Conservation (phyloP, 2,329 filamentous ascomycete species). For the Apiospora phragmitis region DNA sequence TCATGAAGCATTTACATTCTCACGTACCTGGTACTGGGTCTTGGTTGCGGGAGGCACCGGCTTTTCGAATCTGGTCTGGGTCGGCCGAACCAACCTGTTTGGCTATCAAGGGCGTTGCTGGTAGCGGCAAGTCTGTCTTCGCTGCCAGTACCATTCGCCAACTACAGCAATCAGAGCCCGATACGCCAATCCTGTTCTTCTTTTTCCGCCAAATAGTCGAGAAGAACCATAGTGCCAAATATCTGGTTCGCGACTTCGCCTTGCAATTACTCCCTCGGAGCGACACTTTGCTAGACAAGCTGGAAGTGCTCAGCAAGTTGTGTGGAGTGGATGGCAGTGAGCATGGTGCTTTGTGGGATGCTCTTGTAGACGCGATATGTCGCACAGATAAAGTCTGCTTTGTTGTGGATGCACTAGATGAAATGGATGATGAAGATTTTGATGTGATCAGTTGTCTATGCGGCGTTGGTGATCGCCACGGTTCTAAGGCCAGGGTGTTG, state of each 20-base stretch:
- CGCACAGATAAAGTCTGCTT: slow-evolving; percentile 33
- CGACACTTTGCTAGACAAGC: slow-evolving; percentile 27
- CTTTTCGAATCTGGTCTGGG: not conserved
- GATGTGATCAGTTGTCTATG: slow-evolving; percentile 35
- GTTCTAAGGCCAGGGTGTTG: slow-evolving; percentile 39
- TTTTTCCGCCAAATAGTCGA: slow-evolving; percentile 42
- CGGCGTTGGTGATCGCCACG: slow-evolving; percentile 31
- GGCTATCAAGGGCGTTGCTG: not conserved
- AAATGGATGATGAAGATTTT: slow-evolving; percentile 43
- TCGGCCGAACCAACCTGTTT: not conserved
- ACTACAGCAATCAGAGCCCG: slow-evolving; percentile 18
- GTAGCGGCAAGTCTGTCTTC: slow-evolving; percentile 37
- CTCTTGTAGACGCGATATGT: slow-evolving; percentile 27
- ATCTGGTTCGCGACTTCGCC: slow-evolving; percentile 36
- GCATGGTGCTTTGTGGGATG: slow-evolving; percentile 30
- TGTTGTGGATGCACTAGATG: slow-evolving; percentile 46
- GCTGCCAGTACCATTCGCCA: slow-evolving; percentile 27
- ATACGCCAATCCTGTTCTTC: slow-evolving; percentile 35
- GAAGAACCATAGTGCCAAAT: slow-evolving; percentile 32
- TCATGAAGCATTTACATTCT: slow-evolving; percentile 31
- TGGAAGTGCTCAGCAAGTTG: slow-evolving; percentile 19
- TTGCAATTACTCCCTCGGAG: slow-evolving; percentile 33
- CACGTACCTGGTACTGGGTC: not conserved
- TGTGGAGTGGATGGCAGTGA: slow-evolving; percentile 18
- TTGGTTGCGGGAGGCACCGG: not conserved